phyloP scores from a whole-genome alignment of 208 protist species.

The Strigomonas culicis region DNA sequence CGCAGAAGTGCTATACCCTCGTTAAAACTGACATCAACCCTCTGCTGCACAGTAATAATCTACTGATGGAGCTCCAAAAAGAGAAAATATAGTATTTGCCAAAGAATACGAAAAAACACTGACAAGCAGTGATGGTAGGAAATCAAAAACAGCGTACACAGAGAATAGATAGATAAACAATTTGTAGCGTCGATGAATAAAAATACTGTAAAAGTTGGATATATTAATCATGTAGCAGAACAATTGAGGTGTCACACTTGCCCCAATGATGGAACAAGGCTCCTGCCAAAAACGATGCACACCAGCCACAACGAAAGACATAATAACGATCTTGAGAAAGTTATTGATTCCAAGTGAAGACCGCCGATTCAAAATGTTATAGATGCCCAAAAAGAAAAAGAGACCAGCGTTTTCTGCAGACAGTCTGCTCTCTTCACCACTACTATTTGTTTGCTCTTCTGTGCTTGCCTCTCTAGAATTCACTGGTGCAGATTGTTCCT shows the following conservation, averaged over 20 bases:
- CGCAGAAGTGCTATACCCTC: no score
- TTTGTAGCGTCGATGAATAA: conserved; percentile 17
- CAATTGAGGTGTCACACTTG: conserved; percentile 29
- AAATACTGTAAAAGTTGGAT: conserved; percentile 27
- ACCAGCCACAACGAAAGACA: conserved; percentile 23
- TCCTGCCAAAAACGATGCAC: conserved; percentile 41
- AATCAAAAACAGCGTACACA: conserved; percentile 59
- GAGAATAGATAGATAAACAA: conserved; percentile 37
- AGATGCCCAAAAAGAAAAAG: conserved; percentile 35
- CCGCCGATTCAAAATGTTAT: conserved; percentile 36
- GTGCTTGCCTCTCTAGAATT: no score
- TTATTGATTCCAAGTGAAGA: conserved; percentile 35
- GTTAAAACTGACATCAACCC: no score
- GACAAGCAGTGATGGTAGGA: conserved; percentile 51
- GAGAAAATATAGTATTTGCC: background rate
- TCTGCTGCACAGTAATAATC: no score
- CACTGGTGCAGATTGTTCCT: no score
- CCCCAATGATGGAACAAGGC: conserved; percentile 27
- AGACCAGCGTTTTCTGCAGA: background rate
- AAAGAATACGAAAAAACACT: conserved; percentile 39
- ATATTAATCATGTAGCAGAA: conserved; percentile 46
- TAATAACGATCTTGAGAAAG: conserved; percentile 22
- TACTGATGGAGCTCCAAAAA: background rate
- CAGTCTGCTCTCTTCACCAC: no score
- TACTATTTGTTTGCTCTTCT: no score